phyloP scores from a whole-genome alignment of 1,284 basidiomycete genomes.

The Erythrobasidium hasegawianum region DNA sequence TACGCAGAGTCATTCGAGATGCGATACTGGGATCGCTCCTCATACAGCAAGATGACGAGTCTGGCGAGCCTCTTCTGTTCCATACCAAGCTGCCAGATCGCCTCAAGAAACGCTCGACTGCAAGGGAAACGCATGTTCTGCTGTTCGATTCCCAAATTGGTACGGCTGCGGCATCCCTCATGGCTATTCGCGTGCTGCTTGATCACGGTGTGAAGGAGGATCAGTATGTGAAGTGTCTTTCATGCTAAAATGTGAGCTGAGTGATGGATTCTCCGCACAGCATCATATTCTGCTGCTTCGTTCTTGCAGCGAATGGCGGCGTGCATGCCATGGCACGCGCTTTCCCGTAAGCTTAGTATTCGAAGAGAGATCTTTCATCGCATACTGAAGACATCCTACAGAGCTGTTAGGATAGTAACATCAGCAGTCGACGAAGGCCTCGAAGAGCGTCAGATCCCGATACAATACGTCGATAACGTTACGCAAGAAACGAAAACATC shows the following conservation, averaged over 20 bases:
- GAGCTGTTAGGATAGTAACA: conserved; percentile 69
- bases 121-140: conserved; percentile 73
- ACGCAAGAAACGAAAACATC: conserved; percentile 7
- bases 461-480: conserved; percentile 17
- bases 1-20: conserved; percentile 80
- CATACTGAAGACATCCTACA: not conserved
- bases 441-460: conserved; percentile 53
- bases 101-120: conserved; percentile 62
- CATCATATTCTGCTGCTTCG: conserved; percentile 62
- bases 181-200: conserved; percentile 90
- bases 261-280: conserved; percentile 8
- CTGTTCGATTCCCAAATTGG: conserved; percentile 95
- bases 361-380: not conserved
- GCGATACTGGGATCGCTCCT: conserved; percentile 82
- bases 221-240: conserved; percentile 49
- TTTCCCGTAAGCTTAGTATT: conserved; percentile 60
- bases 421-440: conserved; percentile 73
- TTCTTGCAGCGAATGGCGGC: conserved; percentile 78
- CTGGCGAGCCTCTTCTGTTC: conserved; percentile 83
- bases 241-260: not conserved
- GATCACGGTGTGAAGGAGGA: conserved; percentile 88
- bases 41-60: conserved; percentile 75
- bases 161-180: conserved; percentile 88
- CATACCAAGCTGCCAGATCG: conserved; percentile 72
- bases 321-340: conserved; percentile 70